Conservation (phyloP, 2,329 filamentous ascomycete species). For the Penicillium hordei region DNA sequence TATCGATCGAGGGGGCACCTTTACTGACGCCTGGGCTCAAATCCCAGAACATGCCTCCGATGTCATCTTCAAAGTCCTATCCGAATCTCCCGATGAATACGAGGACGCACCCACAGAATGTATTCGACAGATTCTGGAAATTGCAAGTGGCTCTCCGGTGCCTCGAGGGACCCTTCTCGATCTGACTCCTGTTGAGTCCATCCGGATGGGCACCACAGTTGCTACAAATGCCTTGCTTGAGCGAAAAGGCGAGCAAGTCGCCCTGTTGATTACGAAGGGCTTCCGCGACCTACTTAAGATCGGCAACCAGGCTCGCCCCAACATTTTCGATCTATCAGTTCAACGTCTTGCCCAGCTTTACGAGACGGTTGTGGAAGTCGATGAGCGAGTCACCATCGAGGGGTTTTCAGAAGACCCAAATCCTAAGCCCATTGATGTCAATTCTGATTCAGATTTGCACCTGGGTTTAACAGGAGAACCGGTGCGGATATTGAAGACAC, state of each 20-base stretch:
- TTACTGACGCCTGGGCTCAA: conserved; percentile 31
- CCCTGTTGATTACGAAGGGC: conserved; percentile 75
- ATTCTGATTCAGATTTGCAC: conserved; percentile 55
- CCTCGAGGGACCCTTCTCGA: background rate
- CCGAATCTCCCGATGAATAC: conserved; percentile 32
- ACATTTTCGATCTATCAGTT: conserved; percentile 85
- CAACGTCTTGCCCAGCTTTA: conserved; percentile 79
- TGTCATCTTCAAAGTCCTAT: conserved; percentile 34
- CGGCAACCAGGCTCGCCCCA: conserved; percentile 81
- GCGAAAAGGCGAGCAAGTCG: conserved; percentile 82
- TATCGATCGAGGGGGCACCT: conserved; percentile 30
- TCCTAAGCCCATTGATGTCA: conserved; percentile 13
- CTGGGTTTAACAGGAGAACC: conserved; percentile 50
- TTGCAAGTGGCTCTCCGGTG: background rate
- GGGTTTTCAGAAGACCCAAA: conserved; percentile 59
- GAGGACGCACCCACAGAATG: conserved; percentile 67
- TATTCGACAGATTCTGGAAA: conserved; percentile 70
- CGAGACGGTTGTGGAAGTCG: conserved; percentile 73
- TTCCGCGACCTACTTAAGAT: conserved; percentile 61
- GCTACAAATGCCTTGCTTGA: conserved; percentile 85
- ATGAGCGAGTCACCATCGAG: conserved; percentile 64
- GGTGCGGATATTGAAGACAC: conserved; percentile 64
- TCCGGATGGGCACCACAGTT: conserved; percentile 91
- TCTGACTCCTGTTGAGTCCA: background rate
- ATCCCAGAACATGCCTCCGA: conserved; percentile 21